Base-by-base conservation (phyloP, 768 basidiomycete genomes). In the Cyclocybe aegerita region DNA sequence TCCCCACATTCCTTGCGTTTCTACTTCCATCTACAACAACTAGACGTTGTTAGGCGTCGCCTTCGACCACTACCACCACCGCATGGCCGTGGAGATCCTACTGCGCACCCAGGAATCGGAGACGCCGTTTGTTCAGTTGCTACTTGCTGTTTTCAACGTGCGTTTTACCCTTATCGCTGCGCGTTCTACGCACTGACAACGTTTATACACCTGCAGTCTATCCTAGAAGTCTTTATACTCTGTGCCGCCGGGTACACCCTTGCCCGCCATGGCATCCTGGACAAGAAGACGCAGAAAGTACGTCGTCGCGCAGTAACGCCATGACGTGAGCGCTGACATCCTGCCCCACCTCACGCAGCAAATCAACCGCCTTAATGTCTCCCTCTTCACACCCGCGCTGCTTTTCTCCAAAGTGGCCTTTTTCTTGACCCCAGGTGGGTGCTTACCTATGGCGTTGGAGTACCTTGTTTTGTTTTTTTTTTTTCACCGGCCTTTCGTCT, bases 361-460 rank as follows among this genome's bases (percentile, higher is more conserved):
- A 79, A 71, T 92, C 14, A 93, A 92, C 60, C 76, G 80, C 15
- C 70, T 96, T 45, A 96, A 95, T 65, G 83, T 96, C 16, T 88
- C 88, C 0, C 80, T 98, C 33, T 97, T 98, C 71, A 92, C 90
- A 0, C 89, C 90, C 0, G 86, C 88, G 0, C 80, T 95, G 5
- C 74, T 96, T 30, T 95, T 96, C 70, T 93, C 90, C 9, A 98
- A 97, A 71, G 93, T 98, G 15, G 96, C 95, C 0, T 96, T 95
- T 72, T 91, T 88, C 65, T 68, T 94, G 37, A 82, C 88, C 0
- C 93, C 95, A 65, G 81, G 88, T 81, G 16, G 23, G 56, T 32
- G 76, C 60, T 15, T 0, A 12, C n/a, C n/a, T n/a, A n/a, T n/a
- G n/a, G n/a, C n/a, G n/a, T n/a, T n/a, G n/a, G n/a, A n/a, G n/a